Conservation (phyloP, 2,329 filamentous ascomycete genomes). For the Cladorrhinum sp. region DNA sequence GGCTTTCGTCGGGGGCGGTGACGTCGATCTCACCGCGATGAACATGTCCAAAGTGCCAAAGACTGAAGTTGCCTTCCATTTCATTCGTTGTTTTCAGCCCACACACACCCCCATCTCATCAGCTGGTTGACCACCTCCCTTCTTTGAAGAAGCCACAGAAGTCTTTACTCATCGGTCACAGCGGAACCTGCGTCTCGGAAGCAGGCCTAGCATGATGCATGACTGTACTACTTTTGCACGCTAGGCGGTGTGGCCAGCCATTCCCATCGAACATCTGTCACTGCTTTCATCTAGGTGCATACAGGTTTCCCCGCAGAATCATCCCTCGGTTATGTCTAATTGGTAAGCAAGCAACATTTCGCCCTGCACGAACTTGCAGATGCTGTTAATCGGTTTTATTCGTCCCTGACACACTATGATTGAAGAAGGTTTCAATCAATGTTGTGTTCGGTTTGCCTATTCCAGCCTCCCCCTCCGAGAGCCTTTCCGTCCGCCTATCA, state of each 20-base stretch:
- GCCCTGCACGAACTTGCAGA: not conserved
- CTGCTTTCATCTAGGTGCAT: conserved; percentile 5
- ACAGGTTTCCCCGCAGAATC: not conserved
- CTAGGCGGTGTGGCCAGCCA: conserved; percentile 10
- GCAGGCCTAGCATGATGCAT: conserved; percentile 3
- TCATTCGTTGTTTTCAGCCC: not conserved
- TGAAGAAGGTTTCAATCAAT: not conserved
- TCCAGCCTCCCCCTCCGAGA: conserved; percentile 1
- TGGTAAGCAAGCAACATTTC: conserved; percentile 1
- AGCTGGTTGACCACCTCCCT: not conserved
- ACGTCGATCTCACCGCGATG: not conserved
- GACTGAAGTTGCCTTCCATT: not conserved
- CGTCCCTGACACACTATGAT: not conserved
- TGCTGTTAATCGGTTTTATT: not conserved
- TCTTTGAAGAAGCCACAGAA: not conserved
- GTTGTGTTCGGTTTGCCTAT: conserved; percentile 5
- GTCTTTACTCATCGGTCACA: not conserved
- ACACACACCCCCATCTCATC: not conserved
- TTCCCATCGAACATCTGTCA: conserved; percentile 1
- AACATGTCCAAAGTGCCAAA: not conserved
- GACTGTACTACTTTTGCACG: not conserved
- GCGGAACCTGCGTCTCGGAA: conserved; percentile 5
- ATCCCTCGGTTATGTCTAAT: not conserved
- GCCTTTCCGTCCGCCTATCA: not conserved
- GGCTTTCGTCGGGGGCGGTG: not conserved